phyloP scores from a whole-genome alignment of 2,329 filamentous ascomycete species.

The Colletotrichum nymphaeae region DNA sequence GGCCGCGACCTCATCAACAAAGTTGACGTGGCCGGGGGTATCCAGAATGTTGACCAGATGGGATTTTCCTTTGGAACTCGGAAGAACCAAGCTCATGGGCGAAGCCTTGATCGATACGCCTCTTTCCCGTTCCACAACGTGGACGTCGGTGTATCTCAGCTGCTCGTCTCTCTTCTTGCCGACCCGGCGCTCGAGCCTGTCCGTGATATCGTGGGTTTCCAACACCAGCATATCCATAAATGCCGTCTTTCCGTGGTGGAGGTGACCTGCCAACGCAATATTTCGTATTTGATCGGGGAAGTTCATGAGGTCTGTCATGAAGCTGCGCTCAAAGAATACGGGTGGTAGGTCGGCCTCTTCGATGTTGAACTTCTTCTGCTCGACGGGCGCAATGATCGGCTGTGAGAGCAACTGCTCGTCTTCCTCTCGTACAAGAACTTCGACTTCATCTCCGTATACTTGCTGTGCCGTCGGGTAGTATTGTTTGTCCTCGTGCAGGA shows the following conservation, averaged over 20 bases:
- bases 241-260: slow-evolving; percentile 98
- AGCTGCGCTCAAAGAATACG: slow-evolving; percentile 87
- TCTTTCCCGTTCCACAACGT: slow-evolving; percentile 87
- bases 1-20: slow-evolving; percentile 95
- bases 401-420: slow-evolving; percentile 93
- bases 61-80: slow-evolving; percentile 90
- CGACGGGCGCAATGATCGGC: slow-evolving; percentile 92
- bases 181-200: slow-evolving; percentile 81
- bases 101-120: slow-evolving; percentile 92
- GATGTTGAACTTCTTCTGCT: slow-evolving; percentile 95
- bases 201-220: slow-evolving; percentile 90
- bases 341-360: slow-evolving; percentile 91
- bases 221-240: slow-evolving; percentile 98
- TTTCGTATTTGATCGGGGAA: slow-evolving; percentile 96
- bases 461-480: slow-evolving; percentile 99
- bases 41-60: slow-evolving; percentile 95
- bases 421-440: slow-evolving; percentile 96
- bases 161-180: slow-evolving; percentile 89
- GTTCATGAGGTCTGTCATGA: slow-evolving; percentile 96
- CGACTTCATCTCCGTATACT: slow-evolving; percentile 93
- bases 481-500: slow-evolving; percentile 98
- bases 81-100: slow-evolving; percentile 93
- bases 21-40: slow-evolving; percentile 97
- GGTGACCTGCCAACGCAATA: slow-evolving; percentile 88
- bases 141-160: slow-evolving; percentile 93